Base-by-base conservation (phyloP, 805 yeast species). In the Starmerella roubikii region DNA sequence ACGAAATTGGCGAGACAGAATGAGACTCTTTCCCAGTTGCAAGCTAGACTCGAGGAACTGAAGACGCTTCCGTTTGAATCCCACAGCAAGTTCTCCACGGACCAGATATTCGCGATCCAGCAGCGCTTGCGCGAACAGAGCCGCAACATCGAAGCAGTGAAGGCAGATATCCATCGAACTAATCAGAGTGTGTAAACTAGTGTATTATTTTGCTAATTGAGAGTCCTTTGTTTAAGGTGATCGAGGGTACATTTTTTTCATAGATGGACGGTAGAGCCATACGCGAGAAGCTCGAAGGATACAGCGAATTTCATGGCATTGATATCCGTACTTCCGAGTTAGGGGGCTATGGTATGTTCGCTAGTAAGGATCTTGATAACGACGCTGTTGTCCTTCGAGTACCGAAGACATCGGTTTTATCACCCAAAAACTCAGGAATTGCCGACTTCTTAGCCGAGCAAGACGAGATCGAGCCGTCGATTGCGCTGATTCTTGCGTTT, bases 341-440 rank as follows among this genome's bases (percentile, higher is more conserved):
- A 2, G 84, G 82, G 2, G 93, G 93, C 1, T 47, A 72, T 2
- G 94, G 94, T 6, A 88, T 84, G 0, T 79, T 78, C 54, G 76
- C 80, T 5, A 59, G 54, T 6, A 39, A 50, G 22, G 63, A 64
- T 22, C 50, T 72, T 9, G 57, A 54, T 7, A 54, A 54, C 25
- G 66, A 56, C 28, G 57, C 60, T 1, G 54, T 54, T 10, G 49
- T 64, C 16, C 45, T 56, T 13, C 39, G 45, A 15, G 52, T 62
- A 9, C 64, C 64, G 7, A 62, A 62, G 34, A 26, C 41, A 3
- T 41, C 48, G 7, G 53, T 61, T 10, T 47, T 62, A 18, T 51
- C 59, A 7, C 57, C 61, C 3, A 40, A 43, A n/a, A 64, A 60
- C 24, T 62, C 64, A 12, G 64, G 57, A 1, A 69, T 86, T 23